phyloP scores from a whole-genome alignment of 1,139 yeast species.

The Pneumocystis canis region DNA sequence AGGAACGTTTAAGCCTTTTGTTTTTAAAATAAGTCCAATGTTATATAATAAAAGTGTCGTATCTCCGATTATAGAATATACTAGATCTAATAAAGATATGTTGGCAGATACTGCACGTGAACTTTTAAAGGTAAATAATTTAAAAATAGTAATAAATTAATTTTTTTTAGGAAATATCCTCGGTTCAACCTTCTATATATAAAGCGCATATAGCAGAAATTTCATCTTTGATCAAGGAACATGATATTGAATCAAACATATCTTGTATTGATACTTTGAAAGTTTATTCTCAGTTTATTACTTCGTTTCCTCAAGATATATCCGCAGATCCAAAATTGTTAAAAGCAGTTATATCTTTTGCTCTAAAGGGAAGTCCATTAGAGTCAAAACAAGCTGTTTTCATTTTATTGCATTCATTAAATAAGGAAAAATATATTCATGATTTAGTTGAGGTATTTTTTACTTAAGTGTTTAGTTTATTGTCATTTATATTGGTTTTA shows the following conservation, averaged over 20 bases:
- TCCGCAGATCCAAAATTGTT: constrained; percentile 23
- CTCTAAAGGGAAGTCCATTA: constrained; percentile 39
- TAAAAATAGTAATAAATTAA: constrained; percentile 25
- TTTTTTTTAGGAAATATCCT: constrained; percentile 46
- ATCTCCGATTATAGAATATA: constrained; percentile 33
- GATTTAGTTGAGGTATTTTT: constrained; percentile 12
- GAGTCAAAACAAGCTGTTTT: constrained; percentile 58
- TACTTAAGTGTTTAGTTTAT: background rate
- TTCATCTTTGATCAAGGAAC: background rate
- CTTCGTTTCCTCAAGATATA: constrained; percentile 32
- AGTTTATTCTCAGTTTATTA: constrained; percentile 47
- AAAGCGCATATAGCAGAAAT: constrained; percentile 44
- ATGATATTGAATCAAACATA: background rate
- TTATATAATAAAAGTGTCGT: constrained; percentile 55
- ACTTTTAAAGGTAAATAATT: constrained; percentile 26
- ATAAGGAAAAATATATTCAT: constrained; percentile 23
- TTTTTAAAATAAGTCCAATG: constrained; percentile 48
- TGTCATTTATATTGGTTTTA: constrained; percentile 23
- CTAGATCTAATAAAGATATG: background rate
- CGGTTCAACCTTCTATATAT: constrained; percentile 48
- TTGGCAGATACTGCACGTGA: constrained; percentile 2
- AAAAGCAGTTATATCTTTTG: constrained; percentile 28
- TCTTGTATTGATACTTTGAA: constrained; percentile 32
- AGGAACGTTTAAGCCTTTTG: constrained; percentile 35
- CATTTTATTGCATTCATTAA: constrained; percentile 36